Percentiles rank a stretch among this genome's conserved stretches.
phyloP scores from a whole-genome alignment of 176 grass and related monocot species.

The Raddia guianensis region DNA sequence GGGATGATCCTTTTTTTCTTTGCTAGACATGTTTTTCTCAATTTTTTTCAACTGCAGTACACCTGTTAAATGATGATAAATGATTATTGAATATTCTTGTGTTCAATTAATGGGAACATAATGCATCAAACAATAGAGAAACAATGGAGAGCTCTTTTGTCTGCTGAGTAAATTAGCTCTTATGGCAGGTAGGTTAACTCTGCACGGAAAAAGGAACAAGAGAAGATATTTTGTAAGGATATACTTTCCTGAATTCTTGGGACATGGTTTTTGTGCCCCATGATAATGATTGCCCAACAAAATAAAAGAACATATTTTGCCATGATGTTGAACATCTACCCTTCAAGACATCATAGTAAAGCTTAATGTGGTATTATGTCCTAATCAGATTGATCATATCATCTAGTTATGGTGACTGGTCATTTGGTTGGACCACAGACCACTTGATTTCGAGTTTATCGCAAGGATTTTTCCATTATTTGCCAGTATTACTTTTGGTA shows the following conservation, averaged over 20 bases:
- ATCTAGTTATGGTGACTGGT: conserved; percentile 29
- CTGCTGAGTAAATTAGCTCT: not conserved
- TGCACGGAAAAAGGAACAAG: not conserved
- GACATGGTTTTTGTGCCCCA: conserved; percentile 4
- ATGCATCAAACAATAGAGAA: conserved; percentile 10
- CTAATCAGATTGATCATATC: conserved; percentile 29
- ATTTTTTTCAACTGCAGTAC: not conserved
- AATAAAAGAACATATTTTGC: conserved; percentile 13
- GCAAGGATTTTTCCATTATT: not conserved
- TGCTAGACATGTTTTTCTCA: not conserved
- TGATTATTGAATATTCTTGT: conserved; percentile 5
- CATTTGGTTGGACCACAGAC: not conserved
- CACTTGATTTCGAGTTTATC: not conserved
- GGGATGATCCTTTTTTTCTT: not conserved
- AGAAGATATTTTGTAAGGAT: not conserved
- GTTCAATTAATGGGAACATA: not conserved
- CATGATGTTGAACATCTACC: conserved; percentile 43
- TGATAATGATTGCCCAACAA: conserved; percentile 39
- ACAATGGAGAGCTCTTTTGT: not conserved
- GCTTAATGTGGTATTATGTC: conserved; percentile 22
- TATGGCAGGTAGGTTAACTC: not conserved
- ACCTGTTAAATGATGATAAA: not conserved
- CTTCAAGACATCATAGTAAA: not conserved
- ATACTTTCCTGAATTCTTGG: not conserved
- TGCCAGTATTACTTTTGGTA: not conserved